Evolutionary conservation across 495 filamentous ascomycete genomes (phyloP), one percentile per base, ranked within the genome.

Genomic region (Aspergillus diversus): DNA sequence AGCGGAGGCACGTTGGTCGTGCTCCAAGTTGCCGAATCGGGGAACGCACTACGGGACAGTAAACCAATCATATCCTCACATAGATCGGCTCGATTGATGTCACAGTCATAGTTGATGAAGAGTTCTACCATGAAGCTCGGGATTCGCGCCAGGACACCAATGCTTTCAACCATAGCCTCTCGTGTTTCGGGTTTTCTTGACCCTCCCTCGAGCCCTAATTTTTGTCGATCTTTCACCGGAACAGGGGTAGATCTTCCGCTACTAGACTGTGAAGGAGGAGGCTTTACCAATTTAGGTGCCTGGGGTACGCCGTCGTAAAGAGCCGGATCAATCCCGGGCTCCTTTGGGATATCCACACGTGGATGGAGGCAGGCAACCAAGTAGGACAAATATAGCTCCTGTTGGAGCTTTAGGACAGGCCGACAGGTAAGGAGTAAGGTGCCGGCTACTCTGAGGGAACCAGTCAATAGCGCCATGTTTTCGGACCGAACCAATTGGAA

Each of bases 1-100:
- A 99, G 75, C 4, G 96, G 95, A 16, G 95, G 95, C 11, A 99
- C 95, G 71, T 96, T 99, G 32, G 95, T 97, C 0, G 95, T 99
- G 73, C 95, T 99, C 95, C 95, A 99, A 27, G 94, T 98, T 11
- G 93, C 96, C 4, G 95, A 97, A 70, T 99, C 95, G 7, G 95
- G 95, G 67, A 99, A 92, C 9, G 95, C 95, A 69, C 96, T 98
- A 59, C 95, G 83, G 33, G 95, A 93, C 42, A 99, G 82, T 42
- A 99, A 76, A 4, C 95, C 94, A 49, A 99, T 86, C 83, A 98
- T 88, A 69, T 99, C 95, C 74, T 96, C 92, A 69, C 96, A 99
- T 4, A 99, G 75, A 75, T 98, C 95, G 39, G 87, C 89, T 33
- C 96, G 87, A 72, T 98, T 91, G 37, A 93, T 88, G 66, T 97